A percentile compares a stretch with the other conserved stretches of the same genome.
Conservation (phyloP, 2,329 filamentous ascomycete genomes). For the Trichophyton verrucosum region DNA sequence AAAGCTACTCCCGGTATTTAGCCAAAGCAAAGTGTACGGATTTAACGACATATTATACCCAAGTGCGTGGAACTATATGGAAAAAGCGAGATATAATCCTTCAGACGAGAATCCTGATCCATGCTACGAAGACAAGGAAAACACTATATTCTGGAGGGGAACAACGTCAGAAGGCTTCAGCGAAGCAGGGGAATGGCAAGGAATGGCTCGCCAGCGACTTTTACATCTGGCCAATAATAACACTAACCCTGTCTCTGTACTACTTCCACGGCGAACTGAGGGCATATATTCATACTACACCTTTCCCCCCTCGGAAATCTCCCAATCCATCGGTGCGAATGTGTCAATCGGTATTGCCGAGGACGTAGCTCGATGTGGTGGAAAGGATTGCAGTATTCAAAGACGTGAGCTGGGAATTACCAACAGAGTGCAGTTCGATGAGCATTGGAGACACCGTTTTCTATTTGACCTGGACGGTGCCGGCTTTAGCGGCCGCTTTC, state of each 20-base stretch:
- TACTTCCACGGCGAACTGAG: conserved; percentile 38
- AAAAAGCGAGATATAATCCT: conserved; percentile 43
- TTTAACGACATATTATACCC: conserved; percentile 71
- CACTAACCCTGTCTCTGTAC: conserved; percentile 40
- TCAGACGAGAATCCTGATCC: conserved; percentile 40
- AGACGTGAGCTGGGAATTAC: conserved; percentile 40
- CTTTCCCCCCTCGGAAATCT: conserved; percentile 29
- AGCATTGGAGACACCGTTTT: conserved; percentile 55
- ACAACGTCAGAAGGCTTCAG: conserved; percentile 46
- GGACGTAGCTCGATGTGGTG: conserved; percentile 44
- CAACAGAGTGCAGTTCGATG: conserved; percentile 39
- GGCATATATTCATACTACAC: conserved; percentile 43
- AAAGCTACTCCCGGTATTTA: conserved; percentile 61
- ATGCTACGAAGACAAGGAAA: conserved; percentile 49
- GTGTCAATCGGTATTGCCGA: conserved; percentile 48
- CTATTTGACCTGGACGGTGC: conserved; percentile 60
- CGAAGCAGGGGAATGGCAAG: conserved; percentile 48
- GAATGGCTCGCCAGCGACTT: conserved; percentile 57
- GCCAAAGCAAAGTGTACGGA: conserved; percentile 56
- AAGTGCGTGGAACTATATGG: conserved; percentile 48
- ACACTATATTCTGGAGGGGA: conserved; percentile 58
- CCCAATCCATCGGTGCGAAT: conserved; percentile 41
- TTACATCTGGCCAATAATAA: conserved; percentile 52
- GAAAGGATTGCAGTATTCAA: conserved; percentile 42
- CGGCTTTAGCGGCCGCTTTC: conserved; percentile 52